Conservation (phyloP, 1,139 yeast species). For the Pneumocystis canis region DNA sequence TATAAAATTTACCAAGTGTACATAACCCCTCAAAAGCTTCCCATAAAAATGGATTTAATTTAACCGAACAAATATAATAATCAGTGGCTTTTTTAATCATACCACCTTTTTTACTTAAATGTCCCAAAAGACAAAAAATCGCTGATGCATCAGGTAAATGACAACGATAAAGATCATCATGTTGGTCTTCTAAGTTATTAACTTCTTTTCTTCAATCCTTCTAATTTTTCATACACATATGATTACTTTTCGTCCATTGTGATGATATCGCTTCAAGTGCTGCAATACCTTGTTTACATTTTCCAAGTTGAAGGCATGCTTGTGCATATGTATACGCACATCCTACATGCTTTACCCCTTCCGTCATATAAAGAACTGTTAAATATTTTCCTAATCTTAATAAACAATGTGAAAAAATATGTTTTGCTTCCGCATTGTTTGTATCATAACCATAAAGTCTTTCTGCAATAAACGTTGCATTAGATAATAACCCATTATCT, state of each 20-base stretch:
- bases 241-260: constrained; percentile 17
- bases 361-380: constrained; percentile 42
- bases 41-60: constrained; percentile 65
- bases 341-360: constrained; percentile 42
- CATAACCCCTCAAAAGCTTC: constrained; percentile 74
- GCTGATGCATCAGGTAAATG: constrained; percentile 51
- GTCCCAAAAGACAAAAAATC: constrained; percentile 54
- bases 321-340: constrained; percentile 58
- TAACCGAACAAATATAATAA: constrained; percentile 53
- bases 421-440: constrained; percentile 38
- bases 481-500: constrained; percentile 51
- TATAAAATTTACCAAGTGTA: constrained; percentile 37
- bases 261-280: constrained; percentile 30
- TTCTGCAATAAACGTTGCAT: constrained; percentile 75
- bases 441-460: constrained; percentile 47
- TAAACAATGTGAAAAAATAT: constrained; percentile 50
- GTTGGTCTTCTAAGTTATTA: constrained; percentile 7
- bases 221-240: constrained; percentile 8
- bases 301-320: constrained; percentile 44
- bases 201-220: background rate
- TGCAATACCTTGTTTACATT: constrained; percentile 48
- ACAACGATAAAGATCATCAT: constrained; percentile 18
- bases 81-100: constrained; percentile 52
- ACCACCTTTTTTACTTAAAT: constrained; percentile 40
- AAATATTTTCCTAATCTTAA: constrained; percentile 42